These are phyloP conservation scores for Ustilaginoidea virens DNA, from an alignment of 2,329 filamentous ascomycete species.

Conservation along the genomic window DNA sequence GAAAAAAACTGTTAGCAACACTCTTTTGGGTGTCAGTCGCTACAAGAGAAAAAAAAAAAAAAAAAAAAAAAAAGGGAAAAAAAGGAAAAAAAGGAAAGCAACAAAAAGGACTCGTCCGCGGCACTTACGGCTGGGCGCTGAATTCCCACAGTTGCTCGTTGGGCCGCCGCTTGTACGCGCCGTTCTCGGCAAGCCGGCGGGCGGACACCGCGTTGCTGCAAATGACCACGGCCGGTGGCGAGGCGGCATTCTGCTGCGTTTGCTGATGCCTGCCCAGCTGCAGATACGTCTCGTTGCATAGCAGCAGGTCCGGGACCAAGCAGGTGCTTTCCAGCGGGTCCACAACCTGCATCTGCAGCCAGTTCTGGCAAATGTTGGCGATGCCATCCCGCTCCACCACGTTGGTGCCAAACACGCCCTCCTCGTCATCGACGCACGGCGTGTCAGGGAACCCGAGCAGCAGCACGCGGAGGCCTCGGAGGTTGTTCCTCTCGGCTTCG, in stretches of 20 bases:
- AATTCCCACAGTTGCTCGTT: constrained; percentile 17
- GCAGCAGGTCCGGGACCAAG: constrained; percentile 12
- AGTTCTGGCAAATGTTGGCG: constrained; percentile 15
- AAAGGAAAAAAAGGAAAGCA: too few relatives aligned
- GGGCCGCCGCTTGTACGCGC: constrained; percentile 1
- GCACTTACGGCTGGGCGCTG: constrained; percentile 20
- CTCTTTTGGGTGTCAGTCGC: too few relatives aligned
- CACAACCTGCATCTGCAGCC: constrained; percentile 17
- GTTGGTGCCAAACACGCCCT: constrained; percentile 3
- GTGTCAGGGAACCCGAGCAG: constrained; percentile 9
- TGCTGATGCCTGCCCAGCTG: constrained; percentile 9
- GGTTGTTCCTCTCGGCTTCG: constrained; percentile 11
- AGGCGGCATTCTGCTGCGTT: constrained; percentile 3
- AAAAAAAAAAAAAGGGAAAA: too few relatives aligned
- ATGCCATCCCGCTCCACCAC: constrained; percentile 3
- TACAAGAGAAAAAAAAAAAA: too few relatives aligned
- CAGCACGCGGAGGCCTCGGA: constrained; percentile 17
- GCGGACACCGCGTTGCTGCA: constrained; percentile 4
- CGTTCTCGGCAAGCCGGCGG: constrained; percentile 1
- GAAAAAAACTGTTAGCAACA: too few relatives aligned
- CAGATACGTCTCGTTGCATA: constrained; percentile 13
- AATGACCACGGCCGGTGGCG: constrained; percentile 4
- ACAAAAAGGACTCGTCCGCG: too few relatives aligned
- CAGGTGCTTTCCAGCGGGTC: constrained; percentile 2
- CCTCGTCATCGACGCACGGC: constrained; percentile 2